A percentile compares a stretch with the other conserved stretches of the same genome.
Conservation (phyloP, 2,329 filamentous ascomycete species). For the Lachnellula suecica region DNA sequence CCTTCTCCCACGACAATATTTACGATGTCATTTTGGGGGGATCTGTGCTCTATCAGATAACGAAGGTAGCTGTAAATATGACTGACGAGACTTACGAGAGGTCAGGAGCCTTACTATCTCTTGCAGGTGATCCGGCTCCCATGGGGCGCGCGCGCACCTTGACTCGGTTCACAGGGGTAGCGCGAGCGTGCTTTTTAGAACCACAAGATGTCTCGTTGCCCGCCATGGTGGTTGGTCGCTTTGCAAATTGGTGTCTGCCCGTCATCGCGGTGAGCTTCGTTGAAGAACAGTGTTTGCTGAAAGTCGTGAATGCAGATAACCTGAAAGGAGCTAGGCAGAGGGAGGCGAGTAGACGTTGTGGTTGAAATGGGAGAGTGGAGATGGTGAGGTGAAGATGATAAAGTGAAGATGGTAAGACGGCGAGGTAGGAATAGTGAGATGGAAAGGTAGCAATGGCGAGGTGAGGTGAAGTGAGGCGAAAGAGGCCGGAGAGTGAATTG, state of each 20-base stretch:
- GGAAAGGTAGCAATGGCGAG: too few species aligned
- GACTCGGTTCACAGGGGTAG: not conserved
- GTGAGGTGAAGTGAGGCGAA: too few species aligned
- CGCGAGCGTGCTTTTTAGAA: not conserved
- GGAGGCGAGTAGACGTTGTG: too few species aligned
- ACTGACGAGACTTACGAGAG: not conserved
- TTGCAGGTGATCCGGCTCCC: not conserved
- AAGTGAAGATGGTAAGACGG: not conserved
- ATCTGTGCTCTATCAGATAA: not conserved
- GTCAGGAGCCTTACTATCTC: not conserved
- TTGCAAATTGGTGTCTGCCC: too few species aligned
- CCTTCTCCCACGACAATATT: not conserved
- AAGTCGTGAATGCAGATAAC: too few species aligned
- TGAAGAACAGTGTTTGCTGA: too few species aligned
- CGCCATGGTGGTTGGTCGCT: not conserved
- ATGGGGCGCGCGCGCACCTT: not conserved
- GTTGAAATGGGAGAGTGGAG: not conserved
- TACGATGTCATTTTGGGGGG: not conserved
- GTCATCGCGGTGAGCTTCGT: too few species aligned
- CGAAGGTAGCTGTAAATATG: not conserved
- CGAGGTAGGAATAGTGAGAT: too few species aligned
- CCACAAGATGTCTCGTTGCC: not conserved
- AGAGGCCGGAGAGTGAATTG: too few species aligned
- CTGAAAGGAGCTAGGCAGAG: not conserved
- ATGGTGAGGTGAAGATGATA: not conserved